Percentiles rank a stretch among this genome's conserved stretches.
These are phyloP conservation scores for Nicotiana tabacum DNA, from an alignment of 257 asterid genomes.

Conservation along the genomic window DNA sequence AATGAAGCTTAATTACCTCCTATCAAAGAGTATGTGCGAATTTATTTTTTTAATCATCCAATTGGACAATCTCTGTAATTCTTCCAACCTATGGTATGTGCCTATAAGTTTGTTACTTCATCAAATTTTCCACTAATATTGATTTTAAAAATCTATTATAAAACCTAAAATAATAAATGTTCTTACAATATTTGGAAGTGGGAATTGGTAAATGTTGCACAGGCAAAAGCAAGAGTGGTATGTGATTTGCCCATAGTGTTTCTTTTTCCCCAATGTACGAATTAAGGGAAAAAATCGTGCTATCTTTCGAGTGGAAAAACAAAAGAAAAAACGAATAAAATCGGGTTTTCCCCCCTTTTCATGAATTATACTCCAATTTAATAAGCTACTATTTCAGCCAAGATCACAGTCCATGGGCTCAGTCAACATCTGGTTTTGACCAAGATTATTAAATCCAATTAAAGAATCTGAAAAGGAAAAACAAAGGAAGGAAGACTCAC, in stretches of 20 bases:
- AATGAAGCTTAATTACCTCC: neutral
- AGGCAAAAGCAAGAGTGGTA: neutral
- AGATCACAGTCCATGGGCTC: neutral
- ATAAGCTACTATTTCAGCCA: neutral
- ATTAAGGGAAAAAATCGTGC: neutral
- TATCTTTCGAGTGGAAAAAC: neutral
- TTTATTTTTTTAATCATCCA: neutral
- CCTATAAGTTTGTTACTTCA: neutral
- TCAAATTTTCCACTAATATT: neutral
- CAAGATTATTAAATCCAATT: neutral
- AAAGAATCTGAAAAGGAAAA: too few relatives aligned
- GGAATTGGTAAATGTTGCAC: neutral
- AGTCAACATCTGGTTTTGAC: conserved; percentile 1
- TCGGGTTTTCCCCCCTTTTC: neutral
- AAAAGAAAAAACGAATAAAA: neutral
- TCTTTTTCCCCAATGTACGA: neutral
- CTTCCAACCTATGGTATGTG: neutral
- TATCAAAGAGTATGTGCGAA: neutral
- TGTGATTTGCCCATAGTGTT: neutral
- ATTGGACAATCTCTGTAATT: neutral
- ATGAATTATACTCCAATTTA: neutral
- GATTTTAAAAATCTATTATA: neutral
- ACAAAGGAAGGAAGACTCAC: too few relatives aligned
- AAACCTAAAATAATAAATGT: neutral
- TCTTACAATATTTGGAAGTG: neutral